Base-by-base conservation (phyloP, 2,329 filamentous ascomycete species). In the Exophiala sp. region DNA sequence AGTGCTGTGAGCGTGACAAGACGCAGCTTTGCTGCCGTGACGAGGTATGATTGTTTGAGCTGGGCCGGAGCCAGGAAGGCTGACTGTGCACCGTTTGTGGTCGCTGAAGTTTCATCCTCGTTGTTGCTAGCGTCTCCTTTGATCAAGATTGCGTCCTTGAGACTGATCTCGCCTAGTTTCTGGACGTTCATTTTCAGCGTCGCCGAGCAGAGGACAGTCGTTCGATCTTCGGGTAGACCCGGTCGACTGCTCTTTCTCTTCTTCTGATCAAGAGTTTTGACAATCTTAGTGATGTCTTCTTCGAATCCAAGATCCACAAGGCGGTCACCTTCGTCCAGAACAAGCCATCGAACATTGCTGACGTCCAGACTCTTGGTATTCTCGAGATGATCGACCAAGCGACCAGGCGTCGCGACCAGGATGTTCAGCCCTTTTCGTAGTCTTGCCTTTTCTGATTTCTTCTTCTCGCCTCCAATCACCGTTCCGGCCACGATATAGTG, bases 181-280 rank as follows among this genome's bases (percentile, higher is more conserved):
- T 97, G 91, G 1, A 97, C 94, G 64, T 92, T 94, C 84, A 95
- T 91, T 75, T 96, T 96, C 85, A 99, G 88, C 0, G 94, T 99
- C 2, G 94, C 94, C 3, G 94, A 99, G 70, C 94, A 99, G 2
- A 99, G 80, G 3, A 99, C 80, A 0, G 94, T 97, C 52, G 91
- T 83, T 60, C 91, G 82, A 49, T 83, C 83, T 0, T 90, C 86
- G 6, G 96, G 78, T 3, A 87, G 76, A 14, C 80, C 80, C 3
- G 82, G 82, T 35, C 86, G 77, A 2, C 84, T 83, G 35, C 80
- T 79, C 51, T 79, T 81, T 47, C 53, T 43, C 52, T 80, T 79
- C 35, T 86, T 80, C 41, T 85, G 74, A 58, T 91, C 85, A 52
- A 97, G 82, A 58, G 87, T 87, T 51, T 83, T 79, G 12, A 99